Evolutionary conservation across 2,329 filamentous ascomycete species (phyloP).

Genomic region (Beauveria sp.): DNA sequence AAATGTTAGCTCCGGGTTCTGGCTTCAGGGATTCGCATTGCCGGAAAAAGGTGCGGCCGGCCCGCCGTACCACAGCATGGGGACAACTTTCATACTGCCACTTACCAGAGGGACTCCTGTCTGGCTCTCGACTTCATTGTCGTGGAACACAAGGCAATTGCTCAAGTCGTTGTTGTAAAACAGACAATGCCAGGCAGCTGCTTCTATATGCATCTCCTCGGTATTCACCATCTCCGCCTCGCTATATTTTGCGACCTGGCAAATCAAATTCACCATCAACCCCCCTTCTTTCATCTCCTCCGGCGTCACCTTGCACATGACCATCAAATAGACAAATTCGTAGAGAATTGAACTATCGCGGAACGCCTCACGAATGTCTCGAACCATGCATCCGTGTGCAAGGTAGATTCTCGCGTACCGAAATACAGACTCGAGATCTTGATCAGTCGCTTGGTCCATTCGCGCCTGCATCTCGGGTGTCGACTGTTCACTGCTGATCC

Average conservation of each 20-base stretch:
- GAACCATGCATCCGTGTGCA: too few relatives aligned
- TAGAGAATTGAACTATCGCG: background rate
- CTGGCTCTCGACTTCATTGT: background rate
- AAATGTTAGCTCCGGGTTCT: conserved; percentile 17
- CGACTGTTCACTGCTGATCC: background rate
- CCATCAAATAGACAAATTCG: background rate
- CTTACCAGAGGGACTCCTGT: too few relatives aligned
- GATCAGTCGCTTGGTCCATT: background rate
- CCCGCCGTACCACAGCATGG: background rate
- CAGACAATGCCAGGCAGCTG: too few relatives aligned
- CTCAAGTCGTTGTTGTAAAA: background rate
- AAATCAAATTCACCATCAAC: too few relatives aligned
- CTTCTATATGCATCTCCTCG: too few relatives aligned
- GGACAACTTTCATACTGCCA: too few relatives aligned
- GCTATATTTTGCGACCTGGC: too few relatives aligned
- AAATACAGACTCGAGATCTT: background rate
- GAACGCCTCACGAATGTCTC: background rate
- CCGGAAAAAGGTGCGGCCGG: conserved; percentile 18
- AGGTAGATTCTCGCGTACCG: background rate
- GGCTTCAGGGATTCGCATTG: too few relatives aligned
- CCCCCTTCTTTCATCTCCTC: too few relatives aligned
- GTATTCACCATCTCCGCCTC: background rate
- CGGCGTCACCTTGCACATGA: too few relatives aligned
- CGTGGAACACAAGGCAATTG: background rate
- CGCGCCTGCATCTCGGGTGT: background rate